phyloP scores from a whole-genome alignment of 73 alveolate species.

The Blepharisma japonicum region DNA sequence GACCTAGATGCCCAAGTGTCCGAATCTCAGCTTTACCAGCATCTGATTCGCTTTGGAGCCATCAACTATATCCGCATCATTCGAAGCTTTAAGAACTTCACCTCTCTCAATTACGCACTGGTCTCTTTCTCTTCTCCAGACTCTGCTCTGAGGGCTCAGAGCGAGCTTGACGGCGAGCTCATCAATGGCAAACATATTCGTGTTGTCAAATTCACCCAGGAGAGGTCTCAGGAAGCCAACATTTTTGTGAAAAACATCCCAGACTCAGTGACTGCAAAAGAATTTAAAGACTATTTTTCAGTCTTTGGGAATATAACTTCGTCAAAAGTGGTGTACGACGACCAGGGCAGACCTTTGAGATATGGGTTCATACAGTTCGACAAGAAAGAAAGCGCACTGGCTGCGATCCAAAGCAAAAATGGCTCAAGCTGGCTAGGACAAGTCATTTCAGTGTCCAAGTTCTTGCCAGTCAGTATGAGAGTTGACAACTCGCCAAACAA shows the following conservation, averaged over 20 bases:
- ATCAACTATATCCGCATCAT: not conserved
- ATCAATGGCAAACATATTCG: not conserved
- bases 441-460: too few species aligned
- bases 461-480: too few species aligned
- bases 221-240: not conserved
- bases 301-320: not conserved
- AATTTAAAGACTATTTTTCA: not conserved
- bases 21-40: not conserved
- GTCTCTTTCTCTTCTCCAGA: not conserved
- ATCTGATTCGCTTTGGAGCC: slow-evolving; percentile 4
- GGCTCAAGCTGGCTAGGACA: not conserved
- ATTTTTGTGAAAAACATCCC: slow-evolving; percentile 17
- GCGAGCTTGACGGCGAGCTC: not conserved
- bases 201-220: not conserved
- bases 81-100: not conserved
- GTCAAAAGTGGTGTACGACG: not conserved
- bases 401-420: not conserved
- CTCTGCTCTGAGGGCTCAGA: not conserved
- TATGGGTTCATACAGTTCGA: not conserved
- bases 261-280: not conserved
- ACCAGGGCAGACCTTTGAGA: not conserved
- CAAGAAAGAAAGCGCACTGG: not conserved
- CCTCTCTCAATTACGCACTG: not conserved
- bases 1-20: not conserved
- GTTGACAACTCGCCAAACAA: not conserved